Base-by-base conservation (phyloP, 768 basidiomycete genomes). In the Calvatia gigantea region DNA sequence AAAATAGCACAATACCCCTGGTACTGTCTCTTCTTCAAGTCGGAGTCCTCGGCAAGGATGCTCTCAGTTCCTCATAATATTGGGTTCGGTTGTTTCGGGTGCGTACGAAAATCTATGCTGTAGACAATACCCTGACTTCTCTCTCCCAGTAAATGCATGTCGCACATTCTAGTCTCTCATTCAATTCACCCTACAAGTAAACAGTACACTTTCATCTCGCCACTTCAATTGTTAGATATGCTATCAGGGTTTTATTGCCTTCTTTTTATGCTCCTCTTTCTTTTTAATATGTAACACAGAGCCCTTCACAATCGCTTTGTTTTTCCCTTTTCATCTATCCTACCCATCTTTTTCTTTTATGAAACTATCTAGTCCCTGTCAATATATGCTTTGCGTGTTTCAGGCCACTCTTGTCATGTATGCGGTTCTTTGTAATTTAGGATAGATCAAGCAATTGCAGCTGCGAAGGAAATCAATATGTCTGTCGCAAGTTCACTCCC, bases 1-100 rank as follows among this genome's bases (percentile, higher is more conserved):
- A 97, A 69, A 98, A 97, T 63, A 94, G 93, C 65, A 78, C 89
- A 12, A 84, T 98, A 33, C 81, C 90, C 2, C 73, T 84, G 31
- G 82, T 94, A 52, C 76, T 96, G 43, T 81, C 85, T 48, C 77
- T 80, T 59, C 67, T 90, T 43, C 81, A 83, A 64, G 77, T 80
- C 11, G 77, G 76, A 11, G 65, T 73, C 35, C 71, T 77, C 42
- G 79, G 54, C 38, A 56, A 75, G 57, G 69, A 70, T 51, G 67
- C 53, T n/a, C 32, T 27, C 12, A 49, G 60, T n/a, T 58, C 59
- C 23, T 60, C 54, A 44, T 47, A 42, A 42, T 47, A 19, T 21
- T 41, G 2, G 45, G 17, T 12, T 54, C 23, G n/a, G n/a, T 53
- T 33, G 45, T 50, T 39, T n/a, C n/a, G n/a, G n/a, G 48, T 35